Conservation (phyloP, 306 rosid genomes). For the Cucumis sativus region DNA sequence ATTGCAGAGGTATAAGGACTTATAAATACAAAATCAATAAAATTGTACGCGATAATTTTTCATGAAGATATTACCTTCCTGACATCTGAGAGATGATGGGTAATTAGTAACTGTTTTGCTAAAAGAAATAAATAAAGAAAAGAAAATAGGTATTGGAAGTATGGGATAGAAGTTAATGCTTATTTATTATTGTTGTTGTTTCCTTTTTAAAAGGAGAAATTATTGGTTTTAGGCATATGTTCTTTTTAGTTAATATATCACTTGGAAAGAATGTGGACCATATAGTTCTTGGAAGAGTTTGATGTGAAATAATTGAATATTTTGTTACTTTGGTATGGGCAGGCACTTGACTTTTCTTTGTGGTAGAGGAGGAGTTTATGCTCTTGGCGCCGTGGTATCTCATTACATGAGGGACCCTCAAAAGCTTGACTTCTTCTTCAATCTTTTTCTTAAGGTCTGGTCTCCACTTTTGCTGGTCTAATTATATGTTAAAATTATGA, state of each 20-base stretch:
- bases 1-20: too few relatives aligned
- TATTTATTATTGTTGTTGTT: too few relatives aligned
- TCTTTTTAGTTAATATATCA: background rate
- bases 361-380: constrained; percentile 70
- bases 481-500: background rate
- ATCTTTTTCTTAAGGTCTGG: constrained; percentile 51
- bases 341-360: constrained; percentile 81
- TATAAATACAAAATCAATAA: too few relatives aligned
- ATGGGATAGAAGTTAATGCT: background rate
- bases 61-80: background rate
- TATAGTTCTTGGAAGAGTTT: background rate
- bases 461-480: background rate
- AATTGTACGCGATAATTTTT: background rate
- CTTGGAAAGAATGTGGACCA: background rate
- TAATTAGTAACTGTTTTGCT: background rate
- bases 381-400: constrained; percentile 75
- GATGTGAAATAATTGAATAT: background rate
- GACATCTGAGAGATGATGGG: background rate
- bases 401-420: constrained; percentile 42
- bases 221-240: background rate
- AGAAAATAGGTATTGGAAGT: background rate
- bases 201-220: too few relatives aligned
- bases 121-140: too few relatives aligned
- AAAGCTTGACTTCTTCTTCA: constrained; percentile 48
- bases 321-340: background rate